phyloP scores from a whole-genome alignment of 306 rosid species.

The Rosa persica region DNA sequence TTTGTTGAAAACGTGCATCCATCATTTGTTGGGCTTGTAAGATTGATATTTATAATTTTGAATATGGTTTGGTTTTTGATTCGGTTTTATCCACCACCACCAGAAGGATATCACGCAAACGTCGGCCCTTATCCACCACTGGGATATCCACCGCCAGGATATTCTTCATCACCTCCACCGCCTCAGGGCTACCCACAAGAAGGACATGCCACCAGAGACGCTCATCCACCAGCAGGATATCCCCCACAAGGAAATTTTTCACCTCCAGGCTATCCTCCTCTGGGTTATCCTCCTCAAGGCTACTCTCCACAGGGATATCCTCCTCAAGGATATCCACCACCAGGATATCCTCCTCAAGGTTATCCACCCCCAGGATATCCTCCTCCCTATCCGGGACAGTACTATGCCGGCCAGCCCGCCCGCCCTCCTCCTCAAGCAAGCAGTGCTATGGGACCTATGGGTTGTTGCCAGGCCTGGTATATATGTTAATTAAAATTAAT shows the following conservation, averaged over 20 bases:
- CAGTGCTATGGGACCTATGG: conserved; percentile 12
- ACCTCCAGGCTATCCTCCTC: conserved; percentile 35
- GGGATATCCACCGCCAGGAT: conserved; percentile 9
- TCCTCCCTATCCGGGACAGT: conserved; percentile 60
- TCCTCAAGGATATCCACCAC: conserved; percentile 52
- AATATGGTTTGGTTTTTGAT: not conserved
- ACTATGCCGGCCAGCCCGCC: conserved; percentile 56
- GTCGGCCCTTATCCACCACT: conserved; percentile 41
- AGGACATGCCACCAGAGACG: conserved; percentile 44
- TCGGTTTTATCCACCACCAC: conserved; percentile 46
- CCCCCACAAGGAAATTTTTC: conserved; percentile 41
- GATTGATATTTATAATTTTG: not conserved
- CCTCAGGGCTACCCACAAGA: conserved; percentile 59
- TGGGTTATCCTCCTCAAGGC: conserved; percentile 50
- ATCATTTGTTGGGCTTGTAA: not conserved
- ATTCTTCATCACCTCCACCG: conserved; percentile 42
- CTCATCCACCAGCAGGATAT: conserved; percentile 54
- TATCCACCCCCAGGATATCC: conserved; percentile 36
- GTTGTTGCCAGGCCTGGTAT: conserved; percentile 79
- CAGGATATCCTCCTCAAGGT: conserved; percentile 38
- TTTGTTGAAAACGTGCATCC: not conserved
- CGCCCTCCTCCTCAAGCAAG: conserved; percentile 40
- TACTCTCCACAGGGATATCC: conserved; percentile 50
- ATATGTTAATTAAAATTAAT: not conserved
- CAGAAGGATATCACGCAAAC: conserved; percentile 25